Percentiles rank a stretch among this genome's conserved stretches.
phyloP scores from a whole-genome alignment of 108 stramenopile genomes.

The Skeletonema tropicum region DNA sequence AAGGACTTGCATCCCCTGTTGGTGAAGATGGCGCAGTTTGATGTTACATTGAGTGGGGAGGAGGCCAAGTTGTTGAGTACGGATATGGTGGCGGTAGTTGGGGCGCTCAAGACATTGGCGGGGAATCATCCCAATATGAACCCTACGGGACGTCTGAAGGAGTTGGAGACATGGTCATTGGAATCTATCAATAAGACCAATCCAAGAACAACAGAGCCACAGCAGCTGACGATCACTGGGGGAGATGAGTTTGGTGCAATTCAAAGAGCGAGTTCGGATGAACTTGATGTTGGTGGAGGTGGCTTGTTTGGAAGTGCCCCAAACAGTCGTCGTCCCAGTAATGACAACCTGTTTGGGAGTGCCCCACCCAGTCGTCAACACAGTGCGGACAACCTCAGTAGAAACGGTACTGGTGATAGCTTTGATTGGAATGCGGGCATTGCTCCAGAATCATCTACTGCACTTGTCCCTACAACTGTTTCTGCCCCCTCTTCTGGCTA shows the following conservation, averaged over 20 bases:
- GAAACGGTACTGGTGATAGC: constrained; percentile 27
- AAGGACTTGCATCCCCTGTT: constrained; percentile 81
- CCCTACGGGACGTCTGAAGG: constrained; percentile 69
- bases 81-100: constrained; percentile 52
- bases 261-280: constrained; percentile 15
- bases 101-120: constrained; percentile 60
- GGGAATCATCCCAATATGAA: constrained; percentile 55
- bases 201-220: constrained; percentile 6
- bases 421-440: background rate
- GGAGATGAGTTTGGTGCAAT: constrained; percentile 22
- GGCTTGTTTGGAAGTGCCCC: constrained; percentile 30
- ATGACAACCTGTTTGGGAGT: constrained; percentile 16
- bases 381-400: constrained; percentile 8
- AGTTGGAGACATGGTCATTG: constrained; percentile 59
- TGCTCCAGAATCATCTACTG: background rate
- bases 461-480: background rate
- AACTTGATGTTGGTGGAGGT: constrained; percentile 29
- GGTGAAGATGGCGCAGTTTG: constrained; percentile 81
- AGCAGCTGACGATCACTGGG: constrained; percentile 28
- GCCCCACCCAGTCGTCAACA: constrained; percentile 1
- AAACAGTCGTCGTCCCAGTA: constrained; percentile 8
- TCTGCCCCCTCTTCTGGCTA: constrained; percentile 19
- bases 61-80: constrained; percentile 53
- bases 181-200: constrained; percentile 49
- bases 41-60: constrained; percentile 65